Evolutionary conservation across 306 rosid genomes (phyloP), one percentile per base, ranked within the genome.

Genomic region (Citrullus amarus): DNA sequence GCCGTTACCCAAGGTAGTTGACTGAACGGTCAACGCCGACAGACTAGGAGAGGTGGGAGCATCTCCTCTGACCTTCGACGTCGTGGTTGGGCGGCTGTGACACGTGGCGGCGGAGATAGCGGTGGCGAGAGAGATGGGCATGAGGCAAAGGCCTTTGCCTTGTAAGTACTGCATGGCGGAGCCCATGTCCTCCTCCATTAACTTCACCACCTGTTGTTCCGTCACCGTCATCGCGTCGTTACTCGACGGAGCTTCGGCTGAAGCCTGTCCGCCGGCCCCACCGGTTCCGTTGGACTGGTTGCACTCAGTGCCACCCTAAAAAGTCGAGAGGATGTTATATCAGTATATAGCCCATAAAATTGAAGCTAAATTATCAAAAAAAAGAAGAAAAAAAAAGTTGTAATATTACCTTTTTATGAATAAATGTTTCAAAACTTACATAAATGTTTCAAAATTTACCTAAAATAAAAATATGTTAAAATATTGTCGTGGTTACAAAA

Each of bases 81-180:
- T 69, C 15, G 71, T n/a, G 5, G 80, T 41, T 0, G 80, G 89
- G 87, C 77, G 90, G 84, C 92, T 84, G 66, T 81, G 96, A 88
- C 93, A 92, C 59, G 98, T 88, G 89, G 97, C 89, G 4, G 96
- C 78, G 22, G 99, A 95, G 56, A 95, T 91, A 0, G 97, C 99
- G 0, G 93, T 91, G 39, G 99, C 99, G 3, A 95, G 86, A 2
- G 99, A 95, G 70, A 95, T 95, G 7, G 99, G 97, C 99, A 95
- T 95, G 79, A 95, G 97, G 87, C 99, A 95, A 22, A 95, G 97
- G 32, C 99, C 99, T 20, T 95, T 95, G 0, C 99, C 97, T 72
- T 92, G 97, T 0, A 95, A 90, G 79, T 95, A 95, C 79, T 95
- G 99, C 99, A 95, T 95, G 82, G 99, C 97, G 15, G 99, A 91